These are phyloP conservation scores for Telopea speciosissima DNA, from an alignment of 177 flowering plant genomes.

Conservation along the genomic window DNA sequence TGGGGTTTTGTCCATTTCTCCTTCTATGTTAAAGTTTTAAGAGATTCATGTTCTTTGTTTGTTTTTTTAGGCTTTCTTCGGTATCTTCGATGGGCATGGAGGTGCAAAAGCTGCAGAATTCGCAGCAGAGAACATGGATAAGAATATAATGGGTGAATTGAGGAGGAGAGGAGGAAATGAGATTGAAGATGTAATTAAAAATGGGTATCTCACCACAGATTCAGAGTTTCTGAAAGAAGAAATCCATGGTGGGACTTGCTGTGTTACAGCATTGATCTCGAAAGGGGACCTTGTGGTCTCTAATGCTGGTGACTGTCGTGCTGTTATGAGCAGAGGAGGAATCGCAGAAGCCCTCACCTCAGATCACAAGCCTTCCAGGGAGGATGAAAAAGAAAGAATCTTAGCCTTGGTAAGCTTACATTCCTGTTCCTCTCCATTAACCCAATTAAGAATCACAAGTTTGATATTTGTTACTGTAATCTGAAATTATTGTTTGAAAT, in stretches of 20 bases:
- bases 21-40: neutral
- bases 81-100: constrained; percentile 92
- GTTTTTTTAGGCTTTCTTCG: constrained; percentile 63
- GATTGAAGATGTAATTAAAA: constrained; percentile 44
- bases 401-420: constrained; percentile 41
- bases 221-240: constrained; percentile 46
- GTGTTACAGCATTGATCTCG: constrained; percentile 63
- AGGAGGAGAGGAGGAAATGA: constrained; percentile 22
- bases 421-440: neutral
- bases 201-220: constrained; percentile 63
- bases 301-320: constrained; percentile 89
- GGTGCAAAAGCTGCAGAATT: constrained; percentile 80
- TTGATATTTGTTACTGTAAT: no score
- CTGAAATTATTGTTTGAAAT: neutral
- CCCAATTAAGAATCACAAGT: neutral
- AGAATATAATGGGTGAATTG: constrained; percentile 37
- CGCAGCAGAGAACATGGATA: constrained; percentile 47
- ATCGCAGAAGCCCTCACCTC: constrained; percentile 72
- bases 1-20: no score
- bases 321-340: constrained; percentile 70
- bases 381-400: constrained; percentile 60
- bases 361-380: constrained; percentile 71
- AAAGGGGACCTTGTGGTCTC: constrained; percentile 61
- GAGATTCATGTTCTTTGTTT: constrained; percentile 2
- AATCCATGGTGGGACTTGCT: constrained; percentile 60